Conservation (phyloP, 169 alveolate species). For the Fabrea salina region DNA sequence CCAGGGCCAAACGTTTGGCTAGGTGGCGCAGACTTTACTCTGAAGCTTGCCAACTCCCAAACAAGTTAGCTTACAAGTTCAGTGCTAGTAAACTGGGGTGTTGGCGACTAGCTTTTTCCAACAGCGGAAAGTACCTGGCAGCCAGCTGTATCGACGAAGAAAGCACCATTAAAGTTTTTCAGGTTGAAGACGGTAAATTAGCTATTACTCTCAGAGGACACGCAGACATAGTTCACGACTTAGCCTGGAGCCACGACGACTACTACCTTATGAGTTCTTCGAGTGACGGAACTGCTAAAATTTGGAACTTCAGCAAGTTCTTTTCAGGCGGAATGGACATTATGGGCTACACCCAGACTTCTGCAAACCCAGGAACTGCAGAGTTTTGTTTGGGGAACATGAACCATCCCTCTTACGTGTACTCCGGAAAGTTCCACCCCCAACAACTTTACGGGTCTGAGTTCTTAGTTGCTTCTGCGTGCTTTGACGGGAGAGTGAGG, state of each 20-base stretch:
- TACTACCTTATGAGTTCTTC: constrained; percentile 52
- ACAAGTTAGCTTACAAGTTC: constrained; percentile 54
- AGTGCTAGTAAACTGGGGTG: constrained; percentile 69
- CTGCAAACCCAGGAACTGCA: constrained; percentile 29
- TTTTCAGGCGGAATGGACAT: background rate
- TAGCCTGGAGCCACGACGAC: constrained; percentile 70
- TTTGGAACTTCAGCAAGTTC: constrained; percentile 51
- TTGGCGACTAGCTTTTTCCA: constrained; percentile 63
- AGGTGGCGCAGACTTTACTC: constrained; percentile 8
- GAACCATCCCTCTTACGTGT: constrained; percentile 75
- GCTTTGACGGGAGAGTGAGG: constrained; percentile 70
- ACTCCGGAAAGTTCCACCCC: constrained; percentile 62
- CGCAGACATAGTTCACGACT: constrained; percentile 72
- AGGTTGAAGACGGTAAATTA: constrained; percentile 59
- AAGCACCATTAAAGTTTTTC: constrained; percentile 60
- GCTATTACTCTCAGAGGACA: constrained; percentile 64
- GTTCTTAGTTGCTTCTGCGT: constrained; percentile 62
- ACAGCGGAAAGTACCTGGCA: constrained; percentile 69
- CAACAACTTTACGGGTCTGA: constrained; percentile 38
- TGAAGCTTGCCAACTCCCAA: constrained; percentile 53
- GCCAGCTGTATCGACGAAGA: constrained; percentile 68
- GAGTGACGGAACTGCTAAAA: constrained; percentile 62
- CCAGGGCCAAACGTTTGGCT: background rate
- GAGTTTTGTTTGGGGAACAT: constrained; percentile 48
- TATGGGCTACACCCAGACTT: background rate